These are phyloP conservation scores for Dryadomyces quercivorus DNA, from an alignment of 2,329 filamentous ascomycete species.

Conservation along the genomic window DNA sequence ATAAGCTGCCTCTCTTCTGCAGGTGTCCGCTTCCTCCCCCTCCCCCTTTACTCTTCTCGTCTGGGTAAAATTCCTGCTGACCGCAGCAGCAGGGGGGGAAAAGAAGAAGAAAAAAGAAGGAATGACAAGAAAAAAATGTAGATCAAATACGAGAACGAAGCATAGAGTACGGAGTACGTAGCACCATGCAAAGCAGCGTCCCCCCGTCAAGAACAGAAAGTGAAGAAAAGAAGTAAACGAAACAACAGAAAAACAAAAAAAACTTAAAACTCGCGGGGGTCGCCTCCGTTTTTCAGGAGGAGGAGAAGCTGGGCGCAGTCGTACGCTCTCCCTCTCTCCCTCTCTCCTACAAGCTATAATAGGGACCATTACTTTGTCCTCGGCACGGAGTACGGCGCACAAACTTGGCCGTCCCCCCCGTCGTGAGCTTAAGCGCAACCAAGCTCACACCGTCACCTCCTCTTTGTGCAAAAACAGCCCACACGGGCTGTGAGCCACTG, in stretches of 20 bases:
- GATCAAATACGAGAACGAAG: background rate
- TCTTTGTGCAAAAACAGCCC: too few relatives aligned
- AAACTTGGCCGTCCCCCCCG: too few relatives aligned
- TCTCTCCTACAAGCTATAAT: too few relatives aligned
- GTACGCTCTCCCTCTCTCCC: too few relatives aligned
- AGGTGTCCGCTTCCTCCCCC: background rate
- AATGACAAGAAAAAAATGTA: constrained; percentile 1
- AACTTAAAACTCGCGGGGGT: constrained; percentile 3
- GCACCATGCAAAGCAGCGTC: background rate
- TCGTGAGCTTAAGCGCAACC: too few relatives aligned
- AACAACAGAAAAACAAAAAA: constrained; percentile 7
- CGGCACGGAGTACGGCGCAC: too few relatives aligned
- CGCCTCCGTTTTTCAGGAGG: too few relatives aligned
- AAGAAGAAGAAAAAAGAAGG: constrained; percentile 4
- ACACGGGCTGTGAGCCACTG: too few relatives aligned
- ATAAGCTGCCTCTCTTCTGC: constrained; percentile 3
- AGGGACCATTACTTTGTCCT: too few relatives aligned
- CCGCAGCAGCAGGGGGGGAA: background rate
- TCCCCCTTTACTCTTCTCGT: background rate
- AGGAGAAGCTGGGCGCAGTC: too few relatives aligned
- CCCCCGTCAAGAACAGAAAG: background rate
- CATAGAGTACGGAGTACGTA: background rate
- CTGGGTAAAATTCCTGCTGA: constrained; percentile 16
- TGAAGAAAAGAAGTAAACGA: background rate
- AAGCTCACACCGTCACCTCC: too few relatives aligned